Percentiles rank a stretch among this genome's conserved stretches.
These are phyloP conservation scores for Turritis glabra DNA, from an alignment of 345 rosid genomes.

Conservation along the genomic window DNA sequence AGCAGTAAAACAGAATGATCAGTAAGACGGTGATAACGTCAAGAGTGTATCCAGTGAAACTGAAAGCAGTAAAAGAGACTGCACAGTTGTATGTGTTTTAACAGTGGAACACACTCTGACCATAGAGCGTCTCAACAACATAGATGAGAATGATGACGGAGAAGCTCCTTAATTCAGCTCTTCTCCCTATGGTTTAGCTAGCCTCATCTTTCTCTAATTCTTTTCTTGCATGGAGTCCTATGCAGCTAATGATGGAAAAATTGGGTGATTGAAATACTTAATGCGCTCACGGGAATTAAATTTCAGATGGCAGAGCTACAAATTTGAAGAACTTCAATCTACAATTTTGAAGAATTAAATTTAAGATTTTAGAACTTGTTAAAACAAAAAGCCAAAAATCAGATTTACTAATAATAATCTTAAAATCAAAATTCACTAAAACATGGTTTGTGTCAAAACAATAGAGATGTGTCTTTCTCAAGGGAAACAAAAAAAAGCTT, in stretches of 20 bases:
- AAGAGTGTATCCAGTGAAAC: conserved; percentile 64
- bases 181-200: not conserved
- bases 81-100: conserved; percentile 74
- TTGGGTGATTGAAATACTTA: too few relatives aligned
- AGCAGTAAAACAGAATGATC: too few relatives aligned
- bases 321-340: too few relatives aligned
- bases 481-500: not conserved
- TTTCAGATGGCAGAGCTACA: not conserved
- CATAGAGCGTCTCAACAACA: conserved; percentile 47
- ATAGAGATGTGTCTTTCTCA: not conserved
- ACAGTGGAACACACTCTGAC: conserved; percentile 59
- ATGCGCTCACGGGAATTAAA: too few relatives aligned
- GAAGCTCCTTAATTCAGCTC: not conserved
- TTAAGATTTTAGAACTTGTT: not conserved
- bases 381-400: not conserved
- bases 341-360: too few relatives aligned
- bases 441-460: not conserved
- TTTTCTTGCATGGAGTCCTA: too few relatives aligned
- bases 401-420: not conserved
- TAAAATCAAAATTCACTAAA: not conserved
- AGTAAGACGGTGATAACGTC: conserved; percentile 67
- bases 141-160: conserved; percentile 32
- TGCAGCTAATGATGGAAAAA: too few relatives aligned
- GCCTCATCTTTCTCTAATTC: not conserved
- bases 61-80: conserved; percentile 12